Percentiles rank a stretch among this genome's conserved stretches.
phyloP scores from a whole-genome alignment of 169 alveolate genomes.

The Cryptosporidium felis region DNA sequence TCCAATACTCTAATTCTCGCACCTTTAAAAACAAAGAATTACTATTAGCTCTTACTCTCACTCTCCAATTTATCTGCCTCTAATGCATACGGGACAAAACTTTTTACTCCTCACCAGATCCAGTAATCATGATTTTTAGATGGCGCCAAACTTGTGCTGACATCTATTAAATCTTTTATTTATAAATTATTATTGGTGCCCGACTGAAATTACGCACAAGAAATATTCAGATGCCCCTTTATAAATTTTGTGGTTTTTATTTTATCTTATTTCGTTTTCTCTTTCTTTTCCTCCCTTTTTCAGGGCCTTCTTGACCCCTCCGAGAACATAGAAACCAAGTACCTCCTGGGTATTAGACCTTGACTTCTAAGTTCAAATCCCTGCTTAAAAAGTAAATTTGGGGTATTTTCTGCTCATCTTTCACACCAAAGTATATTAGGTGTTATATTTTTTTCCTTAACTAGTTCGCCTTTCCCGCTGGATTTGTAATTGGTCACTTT shows the following conservation, averaged over 20 bases:
- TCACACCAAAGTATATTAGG: too few relatives aligned
- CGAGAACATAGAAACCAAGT: too few relatives aligned
- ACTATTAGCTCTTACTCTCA: conserved; percentile 50
- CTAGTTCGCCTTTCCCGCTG: conserved; percentile 4
- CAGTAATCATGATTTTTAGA: conserved; percentile 54
- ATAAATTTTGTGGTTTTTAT: neutral
- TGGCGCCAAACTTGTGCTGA: conserved; percentile 66
- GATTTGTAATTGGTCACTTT: neutral
- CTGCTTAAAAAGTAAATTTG: too few relatives aligned
- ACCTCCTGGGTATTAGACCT: too few relatives aligned
- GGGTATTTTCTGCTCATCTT: too few relatives aligned
- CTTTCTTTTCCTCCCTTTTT: neutral
- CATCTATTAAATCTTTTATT: conserved; percentile 61
- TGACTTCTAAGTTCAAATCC: too few relatives aligned
- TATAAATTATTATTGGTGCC: too few relatives aligned
- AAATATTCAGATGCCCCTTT: too few relatives aligned
- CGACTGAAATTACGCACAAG: too few relatives aligned
- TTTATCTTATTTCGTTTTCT: neutral
- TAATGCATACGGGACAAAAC: conserved; percentile 11
- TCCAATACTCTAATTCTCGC: neutral
- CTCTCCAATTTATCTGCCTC: conserved; percentile 42
- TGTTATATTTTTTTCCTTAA: too few relatives aligned
- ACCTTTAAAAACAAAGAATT: conserved; percentile 60
- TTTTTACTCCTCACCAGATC: conserved; percentile 62
- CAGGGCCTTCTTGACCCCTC: too few relatives aligned